Conservation (phyloP, 495 filamentous ascomycete genomes). For the Mytilinidion resinicola region DNA sequence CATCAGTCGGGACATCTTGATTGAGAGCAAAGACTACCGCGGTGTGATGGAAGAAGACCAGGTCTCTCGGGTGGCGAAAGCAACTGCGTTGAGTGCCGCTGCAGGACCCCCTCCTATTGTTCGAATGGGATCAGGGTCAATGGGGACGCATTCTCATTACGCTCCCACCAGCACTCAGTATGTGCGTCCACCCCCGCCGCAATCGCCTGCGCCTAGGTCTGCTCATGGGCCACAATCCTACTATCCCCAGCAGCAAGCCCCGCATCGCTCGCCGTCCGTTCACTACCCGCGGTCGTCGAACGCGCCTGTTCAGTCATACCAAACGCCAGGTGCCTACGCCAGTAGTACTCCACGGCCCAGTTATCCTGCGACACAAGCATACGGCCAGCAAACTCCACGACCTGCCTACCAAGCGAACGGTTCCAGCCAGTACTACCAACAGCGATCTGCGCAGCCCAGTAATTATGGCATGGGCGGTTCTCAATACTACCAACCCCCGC, state of each 20-base stretch:
- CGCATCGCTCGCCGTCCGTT: slow-evolving; percentile 25
- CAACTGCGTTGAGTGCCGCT: slow-evolving; percentile 24
- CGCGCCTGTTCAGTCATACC: slow-evolving; percentile 15
- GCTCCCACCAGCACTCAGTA: slow-evolving; percentile 29
- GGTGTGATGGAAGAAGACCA: slow-evolving; percentile 89
- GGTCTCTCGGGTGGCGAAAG: slow-evolving; percentile 33
- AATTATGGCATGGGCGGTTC: slow-evolving; percentile 16
- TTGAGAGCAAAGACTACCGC: slow-evolving; percentile 63
- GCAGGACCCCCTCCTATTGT: slow-evolving; percentile 16
- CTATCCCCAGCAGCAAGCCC: slow-evolving; percentile 29
- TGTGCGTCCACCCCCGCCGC: slow-evolving; percentile 23
- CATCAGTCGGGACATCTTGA: slow-evolving; percentile 72
- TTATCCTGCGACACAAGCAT: slow-evolving; percentile 18
- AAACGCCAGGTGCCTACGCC: slow-evolving; percentile 13
- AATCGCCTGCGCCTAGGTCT: slow-evolving; percentile 14
- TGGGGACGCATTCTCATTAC: slow-evolving; percentile 16
- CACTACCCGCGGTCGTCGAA: slow-evolving; percentile 22
- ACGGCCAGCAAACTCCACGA: slow-evolving; percentile 21
- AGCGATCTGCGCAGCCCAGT: slow-evolving; percentile 13
- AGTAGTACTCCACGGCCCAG: slow-evolving; percentile 7
- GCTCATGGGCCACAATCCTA: slow-evolving; percentile 21
- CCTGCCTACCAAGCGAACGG: slow-evolving; percentile 12
- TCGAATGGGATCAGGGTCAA: slow-evolving; percentile 14
- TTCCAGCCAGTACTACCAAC: slow-evolving; percentile 19
- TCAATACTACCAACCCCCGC: slow-evolving; percentile 27